Base-by-base conservation (phyloP, 495 filamentous ascomycete genomes). In the Penicillium desertorum region DNA sequence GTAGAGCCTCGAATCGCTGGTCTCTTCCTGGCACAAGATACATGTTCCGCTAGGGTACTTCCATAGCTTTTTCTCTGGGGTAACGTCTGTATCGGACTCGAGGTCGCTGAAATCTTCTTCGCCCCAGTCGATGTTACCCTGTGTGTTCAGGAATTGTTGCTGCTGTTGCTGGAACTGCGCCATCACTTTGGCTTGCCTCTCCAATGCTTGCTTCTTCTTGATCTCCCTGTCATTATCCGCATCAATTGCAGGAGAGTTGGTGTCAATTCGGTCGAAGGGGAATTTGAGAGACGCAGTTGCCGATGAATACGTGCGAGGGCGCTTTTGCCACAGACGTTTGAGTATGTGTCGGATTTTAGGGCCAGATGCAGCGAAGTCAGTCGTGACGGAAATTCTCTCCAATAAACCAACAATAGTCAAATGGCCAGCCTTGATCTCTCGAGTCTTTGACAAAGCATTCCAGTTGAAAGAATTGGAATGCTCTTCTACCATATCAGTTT, bases 141-240 rank as follows among this genome's bases (percentile, higher is more conserved):
- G 91, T 61, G 83, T 91, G 56, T 89, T 86, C 74, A 98, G 70
- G 75, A 98, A 98, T 61, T 83, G 91, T 71, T 95, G 91, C 66
- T 98, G 95, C 64, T 99, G 91, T 64, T 96, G 86, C 68, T 96
- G 94, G 76, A 98, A 96, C 68, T 96, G 90, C 2, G 92, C 93
- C 92, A 98, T 96, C 19, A 98, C 89, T 60, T 82, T 86, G 9
- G 92, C 92, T 73, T 98, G 91, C 46, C 94, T 81, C 57, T 93
- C 91, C 34, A 91, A 71, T 0, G 95, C 94, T 29, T 92, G 86
- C 62, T 87, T 84, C 78, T 96, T 98, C 79, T 91, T 98, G 46
- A 81, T 72, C 69, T 95, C 91, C 47, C 85, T 86, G 59, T 92
- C 88, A 59, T 86, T 83, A 11, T 88, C 84, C 2, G 74, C 79